Evolutionary conservation across 495 filamentous ascomycete genomes (phyloP), one percentile per base, ranked within the genome.

Genomic region (Geopyxis carbonaria): DNA sequence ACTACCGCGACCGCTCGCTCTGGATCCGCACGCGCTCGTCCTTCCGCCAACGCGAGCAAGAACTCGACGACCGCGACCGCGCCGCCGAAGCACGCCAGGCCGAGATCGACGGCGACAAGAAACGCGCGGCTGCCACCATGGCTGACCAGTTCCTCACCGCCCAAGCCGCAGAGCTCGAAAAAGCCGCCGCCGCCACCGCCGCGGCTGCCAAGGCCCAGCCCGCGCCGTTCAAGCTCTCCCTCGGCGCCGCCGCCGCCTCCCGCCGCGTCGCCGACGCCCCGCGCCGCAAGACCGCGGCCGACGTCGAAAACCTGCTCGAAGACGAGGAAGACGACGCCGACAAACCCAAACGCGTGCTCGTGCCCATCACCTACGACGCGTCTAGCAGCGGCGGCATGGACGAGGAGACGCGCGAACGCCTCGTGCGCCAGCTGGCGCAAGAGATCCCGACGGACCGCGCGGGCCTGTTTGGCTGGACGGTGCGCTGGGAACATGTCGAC

Each of bases 401-500:
- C 9, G 79, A 91, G 22, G 87, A 95, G 50, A 67, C 83, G 13
- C 43, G 52, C 10, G 73, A 76, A 20, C 75, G 84, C 51, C 76
- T 78, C 6, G 75, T 78, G 2, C 68, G 75, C 39, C 76, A 86
- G 36, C 61, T 99, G 34, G 89, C 86, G 0, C 70, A 75, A 31
- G 84, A 94, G 53, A 95, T 99, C 48, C 89, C 89, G 0, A 76
- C 72, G 22, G 77, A 85, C 54, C 80, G 78, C 49, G 73, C 79
- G 7, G 87, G 82, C 8, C 65, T 99, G 16, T 99, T 86, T 80
- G 71, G 71, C 4, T 95, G 82, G 82, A 67, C 76, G 22, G 72
- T 99, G 61, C 80, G 86, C 46, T 99, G 86, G 87, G 80, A 93
- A 22, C 87, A 78, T 64, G 72, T 99, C 45, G 84, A 93, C 57